These are phyloP conservation scores for Hemileia vastatrix DNA, from an alignment of 1,284 basidiomycete species.

Conservation along the genomic window DNA sequence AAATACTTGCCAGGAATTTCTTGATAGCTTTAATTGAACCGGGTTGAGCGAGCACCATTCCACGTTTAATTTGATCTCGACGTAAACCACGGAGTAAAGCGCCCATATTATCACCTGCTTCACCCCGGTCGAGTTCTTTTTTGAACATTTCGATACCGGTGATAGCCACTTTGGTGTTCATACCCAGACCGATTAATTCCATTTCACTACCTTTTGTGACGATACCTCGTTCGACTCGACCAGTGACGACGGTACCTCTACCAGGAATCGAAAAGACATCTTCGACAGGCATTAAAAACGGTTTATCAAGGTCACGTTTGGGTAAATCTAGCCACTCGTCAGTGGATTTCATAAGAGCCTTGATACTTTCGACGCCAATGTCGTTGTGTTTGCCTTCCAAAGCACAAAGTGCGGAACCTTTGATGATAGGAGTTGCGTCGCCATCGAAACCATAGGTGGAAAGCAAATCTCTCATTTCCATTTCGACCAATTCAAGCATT, in stretches of 20 bases:
- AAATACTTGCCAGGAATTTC: slow-evolving; percentile 87
- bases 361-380: slow-evolving; percentile 71
- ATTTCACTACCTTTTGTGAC: slow-evolving; percentile 89
- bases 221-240: slow-evolving; percentile 90
- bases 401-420: slow-evolving; percentile 92
- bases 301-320: slow-evolving; percentile 91
- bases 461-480: slow-evolving; percentile 99
- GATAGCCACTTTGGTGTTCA: slow-evolving; percentile 77
- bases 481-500: slow-evolving; percentile 98
- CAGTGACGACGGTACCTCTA: slow-evolving; percentile 95
- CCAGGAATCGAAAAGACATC: slow-evolving; percentile 98
- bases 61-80: slow-evolving; percentile 88
- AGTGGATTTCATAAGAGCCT: slow-evolving; percentile 75
- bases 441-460: slow-evolving; percentile 80
- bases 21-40: slow-evolving; percentile 89
- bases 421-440: slow-evolving; percentile 90
- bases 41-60: slow-evolving; percentile 80
- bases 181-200: slow-evolving; percentile 83
- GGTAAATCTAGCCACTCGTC: slow-evolving; percentile 95
- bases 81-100: slow-evolving; percentile 93
- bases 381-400: slow-evolving; percentile 73
- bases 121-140: slow-evolving; percentile 95
- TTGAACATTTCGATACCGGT: slow-evolving; percentile 99
- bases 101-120: slow-evolving; percentile 99
- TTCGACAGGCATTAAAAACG: slow-evolving; percentile 94